Base-by-base conservation (phyloP, 78 protist species). In the Dictyostelium firmibasis region DNA sequence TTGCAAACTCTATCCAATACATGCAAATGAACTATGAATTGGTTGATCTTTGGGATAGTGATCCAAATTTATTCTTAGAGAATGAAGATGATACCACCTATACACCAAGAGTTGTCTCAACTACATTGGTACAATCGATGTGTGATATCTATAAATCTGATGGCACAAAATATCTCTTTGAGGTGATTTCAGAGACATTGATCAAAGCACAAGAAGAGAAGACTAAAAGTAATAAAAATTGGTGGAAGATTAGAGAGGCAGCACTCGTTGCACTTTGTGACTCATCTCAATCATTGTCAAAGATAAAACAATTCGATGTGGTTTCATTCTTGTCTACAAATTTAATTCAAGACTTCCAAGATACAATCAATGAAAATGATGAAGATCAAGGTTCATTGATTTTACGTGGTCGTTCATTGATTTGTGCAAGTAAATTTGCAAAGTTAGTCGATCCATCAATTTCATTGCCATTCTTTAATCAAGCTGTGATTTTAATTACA, bases 171-270 rank as follows among this genome's bases (percentile, higher is more conserved):
- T 13, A 50, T 27, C 35, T 85, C 41, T 85, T 43, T 41, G 57
- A 69, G 1, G 50, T 76, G 7, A 36, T 60, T 25, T 33, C 78
- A 8, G 25, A 35, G 11, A 14, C 23, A 0, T 16, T 69, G 0
- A 57, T 47, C 3, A 27, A 57, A 27, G 36, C 70, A 8, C 29
- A 43, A 38, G n/a, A 31, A 10, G 44, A 72, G 11, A 72, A 72
- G n/a, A 57, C 10, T 14, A 20, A 36, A 18, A 72, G 33, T 1
- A 76, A 25, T 25, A 31, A 60, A 23, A 27, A 41, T 31, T 69
- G 92, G 81, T 88, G 93, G 93, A 50, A 72, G 29, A 14, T 29
- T 9, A 25, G 86, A 16, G 93, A 88, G 50, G 85, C 86, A 1
- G 64, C 86, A 0, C 6, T 88, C 2, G 6, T 38, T 31, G 86